Base-by-base conservation (phyloP, 805 yeast species). In the Pichia ethanolica region DNA sequence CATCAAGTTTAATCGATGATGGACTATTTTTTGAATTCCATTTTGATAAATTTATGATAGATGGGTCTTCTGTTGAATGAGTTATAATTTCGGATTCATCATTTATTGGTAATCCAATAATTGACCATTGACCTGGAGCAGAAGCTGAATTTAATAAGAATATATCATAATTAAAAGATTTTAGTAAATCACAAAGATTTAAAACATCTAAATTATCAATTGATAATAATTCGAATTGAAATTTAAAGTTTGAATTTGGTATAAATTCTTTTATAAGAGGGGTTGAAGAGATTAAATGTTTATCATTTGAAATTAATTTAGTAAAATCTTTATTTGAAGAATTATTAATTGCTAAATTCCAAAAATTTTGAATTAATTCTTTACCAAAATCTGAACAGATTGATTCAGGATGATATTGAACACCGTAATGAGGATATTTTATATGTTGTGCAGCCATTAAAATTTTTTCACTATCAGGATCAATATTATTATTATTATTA, bases 341-440 rank as follows among this genome's bases (percentile, higher is more conserved):
- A 14, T 9, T 25, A 25, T 30, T 34, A 28, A 37, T 34, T 27
- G 40, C 47, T 13, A 77, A 51, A 0, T 41, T 33, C 73, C 83
- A 79, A 62, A 91, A 91, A 60, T 86, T 86, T 9, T 57, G 54
- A 5, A 90, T 64, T 46, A 93, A 63, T 10, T 63, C 58, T 2
- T 61, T 72, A 2, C 99, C 99, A 43, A 68, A 58, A 12, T 73
- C 70, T 0, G 97, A 89, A 58, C 96, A 88, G 38, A 91, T 80
- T 1, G 97, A 89, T 61, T 93, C 99, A 0, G 99, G 99, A 60
- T 93, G 99, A 60, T 90, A 95, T 60, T 93, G 99, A 3, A 93
- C 97, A 0, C 96, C 99, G 63, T 73, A 91, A 69, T 85, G 86
- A 0, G 97, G 97, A 25, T 69, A 66, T 0, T 36, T 20, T 0